Conservation (phyloP, 352 stramenopile species). For the Phytopythium aichiense region DNA sequence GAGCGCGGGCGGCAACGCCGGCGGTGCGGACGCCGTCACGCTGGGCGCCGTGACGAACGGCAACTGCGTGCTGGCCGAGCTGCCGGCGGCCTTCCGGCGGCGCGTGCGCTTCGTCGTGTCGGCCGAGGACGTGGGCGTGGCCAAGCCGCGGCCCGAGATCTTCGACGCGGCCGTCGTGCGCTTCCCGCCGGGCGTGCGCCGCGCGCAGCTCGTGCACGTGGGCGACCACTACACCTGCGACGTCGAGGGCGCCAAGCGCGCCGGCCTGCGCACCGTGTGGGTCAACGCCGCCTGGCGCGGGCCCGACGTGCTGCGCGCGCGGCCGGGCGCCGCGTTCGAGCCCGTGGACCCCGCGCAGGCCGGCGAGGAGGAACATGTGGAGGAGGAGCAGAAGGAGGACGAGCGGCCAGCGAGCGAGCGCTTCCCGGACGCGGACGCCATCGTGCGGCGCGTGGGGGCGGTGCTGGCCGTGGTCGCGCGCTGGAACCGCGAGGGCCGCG, state of each 20-base stretch:
- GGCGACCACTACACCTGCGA: slow-evolving; percentile 76
- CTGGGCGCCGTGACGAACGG: slow-evolving; percentile 75
- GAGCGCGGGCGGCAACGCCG: background rate
- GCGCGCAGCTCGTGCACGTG: slow-evolving; percentile 58
- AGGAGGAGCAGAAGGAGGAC: background rate
- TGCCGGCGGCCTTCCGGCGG: slow-evolving; percentile 39
- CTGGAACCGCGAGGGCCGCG: slow-evolving; percentile 34
- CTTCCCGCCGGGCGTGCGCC: slow-evolving; percentile 23
- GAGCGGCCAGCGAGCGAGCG: background rate
- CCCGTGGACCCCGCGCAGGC: slow-evolving; percentile 1
- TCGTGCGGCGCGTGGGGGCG: slow-evolving; percentile 44
- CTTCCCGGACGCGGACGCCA: slow-evolving; percentile 49
- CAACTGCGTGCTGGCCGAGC: slow-evolving; percentile 44
- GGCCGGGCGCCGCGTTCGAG: slow-evolving; percentile 1
- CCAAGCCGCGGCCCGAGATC: slow-evolving; percentile 44
- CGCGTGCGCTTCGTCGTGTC: slow-evolving; percentile 53
- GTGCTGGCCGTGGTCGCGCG: slow-evolving; percentile 37
- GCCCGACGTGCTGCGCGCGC: slow-evolving; percentile 26
- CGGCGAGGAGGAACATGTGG: background rate
- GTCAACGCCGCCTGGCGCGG: slow-evolving; percentile 44
- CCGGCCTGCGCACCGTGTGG: slow-evolving; percentile 64
- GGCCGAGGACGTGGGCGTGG: slow-evolving; percentile 38
- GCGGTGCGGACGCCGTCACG: background rate
- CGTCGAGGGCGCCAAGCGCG: slow-evolving; percentile 56
- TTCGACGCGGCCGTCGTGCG: slow-evolving; percentile 50